Evolutionary conservation across 176 grass and related monocot genomes (phyloP).

Genomic region (Stipa capillata): DNA sequence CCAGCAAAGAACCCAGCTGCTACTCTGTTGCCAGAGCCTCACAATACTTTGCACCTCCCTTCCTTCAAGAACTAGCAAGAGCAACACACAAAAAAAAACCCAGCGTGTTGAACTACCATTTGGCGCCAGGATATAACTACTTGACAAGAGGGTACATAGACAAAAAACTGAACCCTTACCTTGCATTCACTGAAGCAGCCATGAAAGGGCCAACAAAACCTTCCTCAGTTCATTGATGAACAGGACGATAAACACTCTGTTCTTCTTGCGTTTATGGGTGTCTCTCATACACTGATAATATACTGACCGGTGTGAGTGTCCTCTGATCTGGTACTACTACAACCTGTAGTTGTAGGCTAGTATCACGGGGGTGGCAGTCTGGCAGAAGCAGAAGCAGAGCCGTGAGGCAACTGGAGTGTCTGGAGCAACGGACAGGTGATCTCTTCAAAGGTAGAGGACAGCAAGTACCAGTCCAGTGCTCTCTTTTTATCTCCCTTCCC

Average conservation of each 20-base stretch:
- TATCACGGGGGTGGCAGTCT: conserved; percentile 15
- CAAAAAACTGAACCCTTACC: conserved; percentile 13
- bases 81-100: not conserved
- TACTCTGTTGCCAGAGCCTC: not conserved
- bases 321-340: not conserved
- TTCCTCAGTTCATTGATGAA: not conserved
- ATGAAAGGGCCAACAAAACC: not conserved
- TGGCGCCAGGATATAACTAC: not conserved
- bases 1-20: not conserved
- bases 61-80: not conserved
- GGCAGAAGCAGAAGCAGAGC: not conserved
- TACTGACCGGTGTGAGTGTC: not conserved
- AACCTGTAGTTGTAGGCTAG: not conserved
- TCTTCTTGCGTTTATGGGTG: too few species aligned
- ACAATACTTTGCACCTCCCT: not conserved
- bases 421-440: conserved; percentile 32
- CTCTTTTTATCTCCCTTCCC: not conserved
- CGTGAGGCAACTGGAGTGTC: not conserved
- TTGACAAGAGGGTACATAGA: not conserved
- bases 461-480: not conserved
- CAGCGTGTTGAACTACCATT: not conserved
- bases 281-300: not conserved
- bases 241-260: not conserved
- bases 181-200: not conserved
- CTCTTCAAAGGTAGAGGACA: conserved; percentile 18